Conservation (phyloP, 1,139 yeast genomes). For the Sugiyamaella grinbergsii region DNA sequence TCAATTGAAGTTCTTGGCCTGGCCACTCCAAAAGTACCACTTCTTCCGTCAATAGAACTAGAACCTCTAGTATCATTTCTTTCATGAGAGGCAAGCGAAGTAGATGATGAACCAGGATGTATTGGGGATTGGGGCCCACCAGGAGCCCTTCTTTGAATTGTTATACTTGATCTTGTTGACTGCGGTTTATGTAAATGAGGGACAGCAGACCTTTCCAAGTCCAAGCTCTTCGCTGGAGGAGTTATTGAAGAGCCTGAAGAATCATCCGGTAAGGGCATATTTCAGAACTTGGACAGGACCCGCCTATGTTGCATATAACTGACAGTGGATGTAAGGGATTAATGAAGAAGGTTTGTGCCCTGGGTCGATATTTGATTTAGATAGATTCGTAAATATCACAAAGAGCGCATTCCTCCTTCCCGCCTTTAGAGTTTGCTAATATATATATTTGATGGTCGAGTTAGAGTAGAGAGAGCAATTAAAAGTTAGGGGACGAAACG, state of each 20-base stretch:
- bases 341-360: too few species aligned
- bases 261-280: slow-evolving; percentile 17
- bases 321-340: too few species aligned
- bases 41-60: slow-evolving; percentile 1
- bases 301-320: too few species aligned
- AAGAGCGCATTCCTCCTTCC: too few species aligned
- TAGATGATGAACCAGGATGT: slow-evolving; percentile 4
- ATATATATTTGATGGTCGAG: too few species aligned
- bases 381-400: neutral
- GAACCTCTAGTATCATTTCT: neutral
- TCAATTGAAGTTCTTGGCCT: slow-evolving; percentile 13
- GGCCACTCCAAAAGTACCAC: neutral
- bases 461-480: too few species aligned
- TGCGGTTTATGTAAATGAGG: slow-evolving; percentile 12
- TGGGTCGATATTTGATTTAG: too few species aligned
- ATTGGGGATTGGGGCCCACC: slow-evolving; percentile 12
- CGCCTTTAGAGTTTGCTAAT: too few species aligned
- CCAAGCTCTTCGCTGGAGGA: slow-evolving; percentile 11
- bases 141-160: neutral
- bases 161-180: neutral
- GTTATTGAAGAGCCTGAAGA: slow-evolving; percentile 3
- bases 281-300: slow-evolving; percentile 1
- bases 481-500: too few species aligned
- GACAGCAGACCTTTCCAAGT: slow-evolving; percentile 3
- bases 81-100: slow-evolving; percentile 3